Percentiles rank a stretch among this genome's conserved stretches.
phyloP scores from a whole-genome alignment of 306 rosid genomes.

The Lathyrus sativus region DNA sequence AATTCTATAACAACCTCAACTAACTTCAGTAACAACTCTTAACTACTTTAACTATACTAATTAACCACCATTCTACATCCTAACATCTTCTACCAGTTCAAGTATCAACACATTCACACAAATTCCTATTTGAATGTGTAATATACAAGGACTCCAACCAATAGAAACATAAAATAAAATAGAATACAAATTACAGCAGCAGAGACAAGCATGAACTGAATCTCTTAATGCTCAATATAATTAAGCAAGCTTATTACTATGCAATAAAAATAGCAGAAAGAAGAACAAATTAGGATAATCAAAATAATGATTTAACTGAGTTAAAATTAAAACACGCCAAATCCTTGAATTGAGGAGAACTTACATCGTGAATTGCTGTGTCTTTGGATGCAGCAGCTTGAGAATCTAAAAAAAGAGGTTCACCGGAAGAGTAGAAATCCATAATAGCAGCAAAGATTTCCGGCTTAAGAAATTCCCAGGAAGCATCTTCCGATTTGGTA shows the following conservation, averaged over 20 bases:
- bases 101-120: background rate
- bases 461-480: slow-evolving; percentile 91
- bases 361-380: slow-evolving; percentile 82
- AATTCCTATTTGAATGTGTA: background rate
- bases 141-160: background rate
- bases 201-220: background rate
- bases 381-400: slow-evolving; percentile 79
- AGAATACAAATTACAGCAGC: background rate
- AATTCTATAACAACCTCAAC: too few species aligned
- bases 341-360: background rate
- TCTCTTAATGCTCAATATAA: background rate
- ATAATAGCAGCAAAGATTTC: slow-evolving; percentile 88
- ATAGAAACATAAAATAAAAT: background rate
- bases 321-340: background rate
- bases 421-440: slow-evolving; percentile 93
- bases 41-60: too few species aligned
- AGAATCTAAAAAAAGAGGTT: slow-evolving; percentile 83
- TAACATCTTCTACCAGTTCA: background rate
- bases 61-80: too few species aligned
- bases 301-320: background rate
- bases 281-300: background rate
- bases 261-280: background rate
- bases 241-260: background rate
- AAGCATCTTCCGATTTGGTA: slow-evolving; percentile 74
- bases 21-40: too few species aligned